These are phyloP conservation scores for Pichia kluyveri DNA, from an alignment of 805 yeast genomes.

Conservation along the genomic window DNA sequence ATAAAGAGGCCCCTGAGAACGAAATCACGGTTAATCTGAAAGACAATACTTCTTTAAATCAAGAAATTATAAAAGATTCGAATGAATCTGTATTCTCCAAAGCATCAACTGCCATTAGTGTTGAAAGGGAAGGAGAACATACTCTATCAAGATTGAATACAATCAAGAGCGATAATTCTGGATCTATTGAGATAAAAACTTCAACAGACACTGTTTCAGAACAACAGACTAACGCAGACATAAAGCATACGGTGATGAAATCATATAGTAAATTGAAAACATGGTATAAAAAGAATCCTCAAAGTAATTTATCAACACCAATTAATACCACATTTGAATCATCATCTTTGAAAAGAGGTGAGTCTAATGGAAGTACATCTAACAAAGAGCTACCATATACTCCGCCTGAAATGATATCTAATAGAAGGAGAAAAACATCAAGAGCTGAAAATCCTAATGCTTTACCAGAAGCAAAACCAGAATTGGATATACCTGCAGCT, in stretches of 20 bases:
- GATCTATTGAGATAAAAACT: background rate
- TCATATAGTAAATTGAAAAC: constrained; percentile 55
- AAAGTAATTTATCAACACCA: background rate
- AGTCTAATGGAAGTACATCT: background rate
- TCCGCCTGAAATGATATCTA: constrained; percentile 64
- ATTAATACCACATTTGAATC: background rate
- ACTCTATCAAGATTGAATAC: background rate
- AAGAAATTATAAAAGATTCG: constrained; percentile 1
- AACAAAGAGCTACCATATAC: constrained; percentile 13
- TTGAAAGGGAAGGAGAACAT: background rate
- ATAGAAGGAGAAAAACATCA: constrained; percentile 29
- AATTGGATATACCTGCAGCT: background rate
- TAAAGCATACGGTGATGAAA: constrained; percentile 25
- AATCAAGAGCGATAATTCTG: background rate
- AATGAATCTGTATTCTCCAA: constrained; percentile 6
- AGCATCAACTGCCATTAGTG: constrained; percentile 3
- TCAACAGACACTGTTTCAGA: background rate
- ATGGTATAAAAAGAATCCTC: constrained; percentile 52
- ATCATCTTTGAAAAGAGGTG: background rate
- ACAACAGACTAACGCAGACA: background rate
- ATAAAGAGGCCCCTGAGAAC: background rate
- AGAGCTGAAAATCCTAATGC: background rate
- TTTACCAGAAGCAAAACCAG: background rate
- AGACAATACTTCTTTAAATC: background rate
- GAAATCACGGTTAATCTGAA: background rate